Base-by-base conservation (phyloP, 2,329 filamentous ascomycete species). In the Diaporthe australafricana region DNA sequence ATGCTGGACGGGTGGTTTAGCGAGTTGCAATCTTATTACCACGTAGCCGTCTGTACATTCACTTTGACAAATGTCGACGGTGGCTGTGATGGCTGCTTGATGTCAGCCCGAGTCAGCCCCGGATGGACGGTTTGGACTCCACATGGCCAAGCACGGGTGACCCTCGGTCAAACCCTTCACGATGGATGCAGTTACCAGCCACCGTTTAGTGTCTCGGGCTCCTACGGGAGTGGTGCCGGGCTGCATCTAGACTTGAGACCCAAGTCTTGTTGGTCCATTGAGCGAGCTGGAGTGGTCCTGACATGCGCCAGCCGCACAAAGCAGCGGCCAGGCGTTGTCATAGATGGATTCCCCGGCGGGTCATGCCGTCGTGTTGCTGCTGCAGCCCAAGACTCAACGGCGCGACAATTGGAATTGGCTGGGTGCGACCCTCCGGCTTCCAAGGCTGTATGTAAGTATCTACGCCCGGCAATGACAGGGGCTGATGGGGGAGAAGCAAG, bases 151-250 rank as follows among this genome's bases (percentile, higher is more conserved):
- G 60, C 52, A 50, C 62, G 50, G 27, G 52, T 32, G 11, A 8
- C 30, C 55, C 35, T 42, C 67, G 14, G 52, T 47, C 62, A 42
- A 42, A 40, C 47, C 53, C 52, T 16, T 32, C 45, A 22, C 25
- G 22, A 65, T 56, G 20, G 22, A 65, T 56, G 70, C 48, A 65
- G 47, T 57, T 72, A 70, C 70, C 70, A 72, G 70, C 70, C 70
- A 72, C 70, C 70, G 48, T 56, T 60, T 47, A 45, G 38, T 52
- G n/a, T 63, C 30, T 52, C 35, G 50, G 68, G 68, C 56, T 47
- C 42, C 45, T 48, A 45, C 47, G 20, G 30, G 27, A 45, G 30
- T 38, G 40, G 42, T 63, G 57, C 57, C 40, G 57, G 57, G 25
- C 57, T 16, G 57, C 22, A 35, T 20, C 20, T 48, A 35, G 27